Base-by-base conservation (phyloP, 257 asterid genomes). In the Salvia miltiorrhiza region DNA sequence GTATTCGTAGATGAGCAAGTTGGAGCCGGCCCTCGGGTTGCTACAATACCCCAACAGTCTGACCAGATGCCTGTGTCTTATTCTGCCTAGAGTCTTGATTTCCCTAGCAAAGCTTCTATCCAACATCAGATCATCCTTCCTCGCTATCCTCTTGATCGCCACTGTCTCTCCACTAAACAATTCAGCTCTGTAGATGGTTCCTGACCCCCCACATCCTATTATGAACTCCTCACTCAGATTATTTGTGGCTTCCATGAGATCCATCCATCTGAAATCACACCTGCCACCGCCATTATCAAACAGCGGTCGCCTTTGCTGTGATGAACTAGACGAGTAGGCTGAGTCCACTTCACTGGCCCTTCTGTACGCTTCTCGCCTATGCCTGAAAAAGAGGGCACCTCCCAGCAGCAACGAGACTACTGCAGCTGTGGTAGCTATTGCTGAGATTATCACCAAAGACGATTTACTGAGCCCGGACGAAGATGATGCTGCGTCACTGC, bases 51-150 rank as follows among this genome's bases (percentile, higher is more conserved):
- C 98, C 77, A 88, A 30, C 75, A 93, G 70, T 78, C 93, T 84
- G 19, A 88, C 95, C 63, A 93, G 77, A 86, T 93, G 98, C 67
- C 97, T 81, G 48, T 93, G 98, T 23, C 92, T 80, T 62, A 90
- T 83, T 74, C 98, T 85, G 13, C 98, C 96, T 1, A 93, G 92
- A 17, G 97, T 93, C 60, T 82, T 88, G 67, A 93, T 86, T 72
- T 93, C 98, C 82, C 97, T 84, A 4, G 93, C 88, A 77, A 90
- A 93, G 77, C 96, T 88, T 78, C 77, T 90, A 60, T 88, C 98
- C 80, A 85, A 63, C 77, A 88, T 54, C 7, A 77, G 75, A 70
- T 90, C 95, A 74, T 85, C 95, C 76, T 82, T 86, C 59, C 84
- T 76, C 10, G 75, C 75, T 50, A 88, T 93, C 67, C 80, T 88